phyloP scores from a whole-genome alignment of 805 yeast genomes.

The Wickerhamiella alocasiicola region DNA sequence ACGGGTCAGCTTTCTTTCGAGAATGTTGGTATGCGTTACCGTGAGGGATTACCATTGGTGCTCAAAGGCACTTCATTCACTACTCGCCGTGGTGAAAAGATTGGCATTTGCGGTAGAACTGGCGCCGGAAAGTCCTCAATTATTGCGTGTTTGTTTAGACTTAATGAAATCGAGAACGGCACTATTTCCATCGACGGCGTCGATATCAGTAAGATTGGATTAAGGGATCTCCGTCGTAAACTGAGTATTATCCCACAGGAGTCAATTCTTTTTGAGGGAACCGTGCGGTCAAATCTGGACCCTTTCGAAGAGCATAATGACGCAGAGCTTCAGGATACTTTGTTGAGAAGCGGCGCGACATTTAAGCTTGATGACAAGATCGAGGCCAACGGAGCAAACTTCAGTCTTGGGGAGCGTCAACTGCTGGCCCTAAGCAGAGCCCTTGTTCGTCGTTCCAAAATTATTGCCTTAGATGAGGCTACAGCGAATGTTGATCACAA shows the following conservation, averaged over 20 bases:
- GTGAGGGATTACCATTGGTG: conserved; percentile 69
- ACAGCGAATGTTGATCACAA: conserved; percentile 82
- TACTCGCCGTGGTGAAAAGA: conserved; percentile 64
- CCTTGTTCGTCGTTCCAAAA: conserved; percentile 57
- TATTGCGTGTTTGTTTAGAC: conserved; percentile 57
- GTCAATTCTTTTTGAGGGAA: conserved; percentile 81
- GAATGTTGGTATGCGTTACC: conserved; percentile 67
- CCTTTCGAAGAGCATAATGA: conserved; percentile 60
- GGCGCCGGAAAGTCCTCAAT: conserved; percentile 91
- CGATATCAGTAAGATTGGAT: conserved; percentile 54
- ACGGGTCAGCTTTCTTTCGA: conserved; percentile 54
- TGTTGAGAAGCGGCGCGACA: conserved; percentile 56
- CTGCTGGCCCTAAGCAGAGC: conserved; percentile 76
- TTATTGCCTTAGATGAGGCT: conserved; percentile 78
- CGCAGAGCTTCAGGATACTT: conserved; percentile 70
- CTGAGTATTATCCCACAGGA: conserved; percentile 88
- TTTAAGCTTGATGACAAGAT: conserved; percentile 45
- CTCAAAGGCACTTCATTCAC: conserved; percentile 52
- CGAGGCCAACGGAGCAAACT: conserved; percentile 66
- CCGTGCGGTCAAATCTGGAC: conserved; percentile 74
- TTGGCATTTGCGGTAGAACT: conserved; percentile 94
- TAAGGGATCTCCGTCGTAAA: conserved; percentile 62
- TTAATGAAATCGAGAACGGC: conserved; percentile 70
- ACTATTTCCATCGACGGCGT: conserved; percentile 58
- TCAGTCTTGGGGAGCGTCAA: conserved; percentile 83